Evolutionary conservation across 441 rosid genomes (phyloP).

Genomic region (Theobroma grandiflorum): DNA sequence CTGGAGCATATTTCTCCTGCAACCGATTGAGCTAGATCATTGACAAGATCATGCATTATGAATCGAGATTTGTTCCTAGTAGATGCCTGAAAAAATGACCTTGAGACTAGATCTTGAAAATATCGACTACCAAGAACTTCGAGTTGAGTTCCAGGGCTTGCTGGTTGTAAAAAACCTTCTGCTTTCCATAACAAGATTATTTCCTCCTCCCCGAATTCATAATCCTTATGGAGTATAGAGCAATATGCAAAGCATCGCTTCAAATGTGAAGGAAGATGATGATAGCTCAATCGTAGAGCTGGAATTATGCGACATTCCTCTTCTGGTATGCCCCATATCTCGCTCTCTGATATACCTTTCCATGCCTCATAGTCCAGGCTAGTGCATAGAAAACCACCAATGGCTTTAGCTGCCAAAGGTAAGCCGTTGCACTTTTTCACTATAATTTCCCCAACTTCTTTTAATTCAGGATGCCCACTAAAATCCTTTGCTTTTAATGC

Average conservation of each 20-base stretch:
- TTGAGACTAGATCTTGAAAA: constrained; percentile 17
- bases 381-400: too few species aligned
- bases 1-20: constrained; percentile 1
- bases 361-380: too few species aligned
- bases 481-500: too few species aligned
- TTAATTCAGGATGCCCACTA: too few species aligned
- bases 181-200: constrained; percentile 31
- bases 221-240: constrained; percentile 26
- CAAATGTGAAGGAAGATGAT: neutral
- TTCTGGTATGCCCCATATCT: too few species aligned
- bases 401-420: too few species aligned
- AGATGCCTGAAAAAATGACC: constrained; percentile 21
- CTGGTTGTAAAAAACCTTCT: constrained; percentile 15
- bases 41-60: constrained; percentile 27
- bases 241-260: constrained; percentile 23
- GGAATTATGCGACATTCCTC: neutral
- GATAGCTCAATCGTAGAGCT: constrained; percentile 19
- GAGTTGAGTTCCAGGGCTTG: neutral
- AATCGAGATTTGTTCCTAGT: neutral
- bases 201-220: constrained; percentile 15
- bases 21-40: constrained; percentile 21
- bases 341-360: too few species aligned
- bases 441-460: too few species aligned
- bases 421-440: too few species aligned
- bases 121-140: constrained; percentile 17